Conservation (phyloP, 352 stramenopile genomes). For the Phytophthora macrochlamydospora region DNA sequence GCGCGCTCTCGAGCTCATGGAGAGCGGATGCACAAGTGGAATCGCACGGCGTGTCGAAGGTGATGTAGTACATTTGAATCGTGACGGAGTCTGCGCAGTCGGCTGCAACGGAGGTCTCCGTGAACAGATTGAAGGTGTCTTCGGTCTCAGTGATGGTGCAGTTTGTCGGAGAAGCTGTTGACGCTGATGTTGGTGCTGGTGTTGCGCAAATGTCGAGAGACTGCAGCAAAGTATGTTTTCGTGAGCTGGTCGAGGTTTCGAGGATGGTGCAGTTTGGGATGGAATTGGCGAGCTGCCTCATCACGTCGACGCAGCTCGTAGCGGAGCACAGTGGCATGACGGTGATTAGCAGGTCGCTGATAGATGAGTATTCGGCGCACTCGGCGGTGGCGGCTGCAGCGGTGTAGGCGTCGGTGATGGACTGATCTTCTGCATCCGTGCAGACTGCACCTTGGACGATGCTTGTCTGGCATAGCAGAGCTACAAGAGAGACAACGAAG, state of each 20-base stretch:
- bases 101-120: constrained; percentile 6
- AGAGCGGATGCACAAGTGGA: constrained; percentile 29
- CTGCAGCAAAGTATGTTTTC: constrained; percentile 4
- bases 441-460: not conserved
- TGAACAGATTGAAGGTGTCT: constrained; percentile 17
- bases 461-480: not conserved
- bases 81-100: constrained; percentile 16
- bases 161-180: constrained; percentile 24
- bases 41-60: constrained; percentile 36
- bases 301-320: constrained; percentile 14
- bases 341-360: constrained; percentile 18
- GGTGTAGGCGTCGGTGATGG: constrained; percentile 7
- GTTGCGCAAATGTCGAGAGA: constrained; percentile 25
- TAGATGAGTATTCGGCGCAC: constrained; percentile 16
- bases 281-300: constrained; percentile 16
- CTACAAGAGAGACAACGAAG: not conserved
- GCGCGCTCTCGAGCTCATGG: constrained; percentile 15
- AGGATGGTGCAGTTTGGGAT: constrained; percentile 28
- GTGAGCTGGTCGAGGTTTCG: constrained; percentile 6
- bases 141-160: constrained; percentile 16
- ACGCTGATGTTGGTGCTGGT: constrained; percentile 16
- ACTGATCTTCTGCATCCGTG: constrained; percentile 3
- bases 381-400: constrained; percentile 8
- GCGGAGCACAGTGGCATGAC: constrained; percentile 29
- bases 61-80: constrained; percentile 32